Evolutionary conservation across 78 protist species (phyloP), one percentile per base, ranked within the genome.

Genomic region (Thecamonas trahens): DNA sequence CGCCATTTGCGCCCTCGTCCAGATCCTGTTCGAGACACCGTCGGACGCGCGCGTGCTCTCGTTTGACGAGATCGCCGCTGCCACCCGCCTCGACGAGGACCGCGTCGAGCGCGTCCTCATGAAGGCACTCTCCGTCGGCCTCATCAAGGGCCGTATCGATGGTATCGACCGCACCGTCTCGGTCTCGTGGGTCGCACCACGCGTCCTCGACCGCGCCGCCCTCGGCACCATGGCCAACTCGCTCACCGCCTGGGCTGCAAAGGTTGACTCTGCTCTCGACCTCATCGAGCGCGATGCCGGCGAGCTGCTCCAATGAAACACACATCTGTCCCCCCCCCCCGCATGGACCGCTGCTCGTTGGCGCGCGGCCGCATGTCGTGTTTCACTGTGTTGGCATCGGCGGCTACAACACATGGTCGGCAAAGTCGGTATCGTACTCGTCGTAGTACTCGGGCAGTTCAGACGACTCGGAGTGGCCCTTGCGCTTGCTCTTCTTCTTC

Each of bases 131-230:
- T 77, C 92, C 20, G 70, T 83, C 60, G 40, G 35, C 53, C 63
- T 87, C 29, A 74, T 85, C 45, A 60, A 72, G 45, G 92, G 92
- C 47, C n/a, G 32, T 24, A 83, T 87, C 66, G 89, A 87, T 64
- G 74, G 82, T 42, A 74, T 73, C 28, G 74, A 69, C 42, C 82
- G 77, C 44, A 82, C 59, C 9, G 37, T 86, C 49, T 60, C 58
- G 6, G 76, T 82, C 35, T 35, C 72, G 24, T 82, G 87, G 91
- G 91, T 77, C 7, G 72, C 72, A 29, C 91, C 91, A 63, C 71
- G 91, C 61, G 76, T 86, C 38, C 70, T 86, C 37, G 83, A 77
- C 55, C 40, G 64, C 54, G 59, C 58, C 58, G 88, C 82, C 67
- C 72, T 86, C 45, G 80, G 32, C 13, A 42, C 67, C 26, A 72